These are phyloP conservation scores for Pseudogymnoascus sp. DNA, from an alignment of 2,329 filamentous ascomycete genomes.

Conservation along the genomic window DNA sequence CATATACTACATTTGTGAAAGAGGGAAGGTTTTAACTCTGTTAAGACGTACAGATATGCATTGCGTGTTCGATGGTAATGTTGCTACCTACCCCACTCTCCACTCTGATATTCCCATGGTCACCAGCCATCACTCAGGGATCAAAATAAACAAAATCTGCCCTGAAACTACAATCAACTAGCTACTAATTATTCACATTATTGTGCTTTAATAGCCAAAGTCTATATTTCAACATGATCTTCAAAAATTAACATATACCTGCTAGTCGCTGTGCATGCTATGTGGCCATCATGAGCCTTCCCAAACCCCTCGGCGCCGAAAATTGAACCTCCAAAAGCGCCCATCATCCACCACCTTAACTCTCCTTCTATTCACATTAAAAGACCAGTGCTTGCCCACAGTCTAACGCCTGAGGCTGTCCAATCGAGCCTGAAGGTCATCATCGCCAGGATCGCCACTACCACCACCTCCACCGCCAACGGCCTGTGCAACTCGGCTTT, in stretches of 20 bases:
- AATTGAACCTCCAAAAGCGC: neutral
- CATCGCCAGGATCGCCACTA: constrained; percentile 56
- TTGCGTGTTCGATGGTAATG: neutral
- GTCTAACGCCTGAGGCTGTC: constrained; percentile 58
- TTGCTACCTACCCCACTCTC: neutral
- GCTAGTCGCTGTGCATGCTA: constrained; percentile 1
- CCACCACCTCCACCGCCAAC: constrained; percentile 60
- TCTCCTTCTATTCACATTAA: neutral
- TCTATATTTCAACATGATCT: neutral
- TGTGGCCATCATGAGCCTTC: neutral
- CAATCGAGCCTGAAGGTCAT: constrained; percentile 87
- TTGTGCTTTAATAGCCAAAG: neutral
- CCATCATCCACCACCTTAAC: neutral
- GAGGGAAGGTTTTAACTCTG: neutral
- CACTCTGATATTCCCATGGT: neutral
- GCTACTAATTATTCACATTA: neutral
- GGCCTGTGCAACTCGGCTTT: constrained; percentile 78
- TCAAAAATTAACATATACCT: neutral
- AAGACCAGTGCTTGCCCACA: neutral
- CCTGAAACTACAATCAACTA: neutral
- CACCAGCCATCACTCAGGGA: neutral
- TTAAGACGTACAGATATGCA: neutral
- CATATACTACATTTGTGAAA: neutral
- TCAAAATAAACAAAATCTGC: neutral
- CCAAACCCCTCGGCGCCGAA: neutral